Evolutionary conservation across 345 rosid species (phyloP).

Genomic region (Syzygium oleosum): DNA sequence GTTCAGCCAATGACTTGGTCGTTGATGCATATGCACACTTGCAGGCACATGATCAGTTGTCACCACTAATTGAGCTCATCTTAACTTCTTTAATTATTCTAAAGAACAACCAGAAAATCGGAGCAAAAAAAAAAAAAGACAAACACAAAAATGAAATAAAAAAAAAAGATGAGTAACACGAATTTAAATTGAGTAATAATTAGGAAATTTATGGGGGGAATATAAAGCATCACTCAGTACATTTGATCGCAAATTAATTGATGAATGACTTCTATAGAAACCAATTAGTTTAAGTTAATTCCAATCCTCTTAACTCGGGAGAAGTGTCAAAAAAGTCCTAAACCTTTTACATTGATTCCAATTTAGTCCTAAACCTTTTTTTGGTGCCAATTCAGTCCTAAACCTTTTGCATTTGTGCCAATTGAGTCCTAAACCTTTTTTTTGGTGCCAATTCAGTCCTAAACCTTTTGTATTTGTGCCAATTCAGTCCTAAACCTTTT

Average conservation of each 20-base stretch:
- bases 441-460: too few species aligned
- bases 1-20: neutral
- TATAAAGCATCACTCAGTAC: neutral
- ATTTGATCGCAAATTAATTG: neutral
- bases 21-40: neutral
- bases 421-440: too few species aligned
- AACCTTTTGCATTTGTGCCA: too few species aligned
- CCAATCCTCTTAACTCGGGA: too few species aligned
- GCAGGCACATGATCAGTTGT: neutral
- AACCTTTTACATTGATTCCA: too few species aligned
- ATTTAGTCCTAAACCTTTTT: too few species aligned
- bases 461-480: too few species aligned
- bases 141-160: neutral
- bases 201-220: neutral
- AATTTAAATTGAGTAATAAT: neutral
- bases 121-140: neutral
- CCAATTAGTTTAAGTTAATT: neutral
- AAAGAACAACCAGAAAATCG: neutral
- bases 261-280: neutral
- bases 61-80: neutral
- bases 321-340: too few species aligned
- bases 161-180: neutral
- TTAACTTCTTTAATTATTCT: neutral
- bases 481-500: too few species aligned
- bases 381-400: too few species aligned